Conservation (phyloP, 164 flowering plant genomes). For the Paratinospora sagittata region DNA sequence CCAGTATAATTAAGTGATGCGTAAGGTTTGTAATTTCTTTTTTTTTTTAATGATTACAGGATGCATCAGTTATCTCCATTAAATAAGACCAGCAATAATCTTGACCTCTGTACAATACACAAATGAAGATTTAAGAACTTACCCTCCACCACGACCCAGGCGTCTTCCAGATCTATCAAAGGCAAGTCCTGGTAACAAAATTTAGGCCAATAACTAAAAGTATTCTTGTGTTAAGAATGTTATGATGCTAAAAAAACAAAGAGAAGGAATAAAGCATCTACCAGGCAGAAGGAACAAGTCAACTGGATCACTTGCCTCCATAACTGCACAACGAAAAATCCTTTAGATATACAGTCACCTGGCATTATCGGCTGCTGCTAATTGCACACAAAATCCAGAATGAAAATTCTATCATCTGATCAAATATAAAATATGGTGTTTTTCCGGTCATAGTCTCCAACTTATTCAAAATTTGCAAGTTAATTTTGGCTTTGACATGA, state of each 20-base stretch:
- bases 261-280: constrained; percentile 18
- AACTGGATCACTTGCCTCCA: constrained; percentile 78
- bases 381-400: background rate
- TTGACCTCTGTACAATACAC: background rate
- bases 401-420: too few species aligned
- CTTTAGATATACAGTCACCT: too few species aligned
- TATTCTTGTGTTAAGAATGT: background rate
- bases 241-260: background rate
- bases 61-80: too few species aligned
- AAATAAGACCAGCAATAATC: too few species aligned
- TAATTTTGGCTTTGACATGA: background rate
- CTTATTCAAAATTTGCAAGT: background rate
- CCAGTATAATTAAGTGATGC: too few species aligned
- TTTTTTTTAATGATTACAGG: too few species aligned
- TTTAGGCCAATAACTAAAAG: background rate
- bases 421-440: background rate
- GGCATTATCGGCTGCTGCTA: background rate
- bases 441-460: too few species aligned
- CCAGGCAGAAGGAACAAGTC: constrained; percentile 90
- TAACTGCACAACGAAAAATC: constrained; percentile 44
- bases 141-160: constrained; percentile 98
- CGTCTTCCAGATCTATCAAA: constrained; percentile 94
- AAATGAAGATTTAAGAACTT: constrained; percentile 16
- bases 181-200: constrained; percentile 66
- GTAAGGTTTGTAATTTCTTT: too few species aligned